phyloP scores from a whole-genome alignment of 1,284 basidiomycete genomes.

The Boletus calvinii region DNA sequence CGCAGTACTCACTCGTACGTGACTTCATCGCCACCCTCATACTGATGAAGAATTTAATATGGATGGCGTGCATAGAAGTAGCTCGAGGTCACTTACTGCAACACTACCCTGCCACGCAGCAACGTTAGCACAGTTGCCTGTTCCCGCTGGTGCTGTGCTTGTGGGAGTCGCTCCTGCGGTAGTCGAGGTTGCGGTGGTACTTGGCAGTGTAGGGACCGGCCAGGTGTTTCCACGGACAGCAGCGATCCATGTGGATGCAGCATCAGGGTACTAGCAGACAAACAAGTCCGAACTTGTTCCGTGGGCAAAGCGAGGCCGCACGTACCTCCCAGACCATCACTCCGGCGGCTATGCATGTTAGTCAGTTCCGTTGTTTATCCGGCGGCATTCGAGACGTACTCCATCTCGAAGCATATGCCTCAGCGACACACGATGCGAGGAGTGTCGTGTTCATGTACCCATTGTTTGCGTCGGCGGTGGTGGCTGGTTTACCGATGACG shows the following conservation, averaged over 20 bases:
- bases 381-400: not conserved
- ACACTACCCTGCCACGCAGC: not conserved
- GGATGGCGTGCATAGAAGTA: not conserved
- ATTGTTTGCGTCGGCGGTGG: not conserved
- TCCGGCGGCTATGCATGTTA: not conserved
- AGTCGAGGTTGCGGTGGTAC: not conserved
- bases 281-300: not conserved
- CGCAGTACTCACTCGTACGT: too few relatives aligned
- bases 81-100: not conserved
- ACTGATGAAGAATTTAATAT: too few relatives aligned
- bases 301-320: not conserved
- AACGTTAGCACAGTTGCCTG: not conserved
- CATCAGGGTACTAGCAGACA: not conserved
- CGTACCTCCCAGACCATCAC: not conserved
- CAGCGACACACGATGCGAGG: slow-evolving; percentile 1
- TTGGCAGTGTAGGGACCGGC: not conserved
- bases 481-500: not conserved
- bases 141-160: not conserved
- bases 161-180: not conserved
- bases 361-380: not conserved
- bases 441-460: not conserved
- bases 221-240: not conserved
- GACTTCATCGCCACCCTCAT: too few relatives aligned
- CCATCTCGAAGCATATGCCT: not conserved
- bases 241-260: not conserved